Percentiles rank a stretch among this genome's conserved stretches.
phyloP scores from a whole-genome alignment of 257 asterid species.

The Marsdenia floribunda region DNA sequence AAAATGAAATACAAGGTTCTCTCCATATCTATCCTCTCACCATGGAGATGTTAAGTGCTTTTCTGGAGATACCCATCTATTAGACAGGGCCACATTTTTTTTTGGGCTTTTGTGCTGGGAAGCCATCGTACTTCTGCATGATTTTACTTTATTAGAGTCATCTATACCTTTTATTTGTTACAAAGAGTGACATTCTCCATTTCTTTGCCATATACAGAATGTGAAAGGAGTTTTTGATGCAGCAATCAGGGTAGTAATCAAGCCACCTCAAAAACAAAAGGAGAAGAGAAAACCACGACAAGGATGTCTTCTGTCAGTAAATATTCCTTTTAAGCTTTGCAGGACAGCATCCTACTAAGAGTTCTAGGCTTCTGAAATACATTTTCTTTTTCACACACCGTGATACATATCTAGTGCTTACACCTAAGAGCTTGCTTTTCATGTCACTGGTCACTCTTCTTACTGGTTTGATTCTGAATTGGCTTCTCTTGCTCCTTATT shows the following conservation, averaged over 20 bases:
- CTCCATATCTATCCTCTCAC: not conserved
- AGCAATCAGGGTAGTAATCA: conserved; percentile 79
- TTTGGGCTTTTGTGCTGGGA: not conserved
- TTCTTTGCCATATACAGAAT: conserved; percentile 40
- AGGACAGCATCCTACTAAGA: not conserved
- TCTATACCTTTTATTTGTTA: not conserved
- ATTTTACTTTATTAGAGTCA: not conserved
- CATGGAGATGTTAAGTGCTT: not conserved
- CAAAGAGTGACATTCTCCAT: conserved; percentile 12
- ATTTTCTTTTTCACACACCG: not conserved
- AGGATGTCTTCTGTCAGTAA: conserved; percentile 66
- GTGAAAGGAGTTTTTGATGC: conserved; percentile 92
- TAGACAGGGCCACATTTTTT: not conserved
- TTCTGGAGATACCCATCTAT: not conserved
- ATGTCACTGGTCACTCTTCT: not conserved
- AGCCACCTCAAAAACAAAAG: conserved; percentile 80
- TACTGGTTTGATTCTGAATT: not conserved
- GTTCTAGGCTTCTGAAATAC: not conserved
- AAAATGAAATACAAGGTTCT: not conserved
- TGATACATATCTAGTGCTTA: not conserved
- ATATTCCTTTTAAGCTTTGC: conserved; percentile 14
- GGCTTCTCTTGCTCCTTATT: not conserved
- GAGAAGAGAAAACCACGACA: conserved; percentile 61
- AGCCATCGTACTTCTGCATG: not conserved
- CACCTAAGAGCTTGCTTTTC: not conserved